These are phyloP conservation scores for Suillus sp. DNA, from an alignment of 768 basidiomycete genomes.

Conservation along the genomic window DNA sequence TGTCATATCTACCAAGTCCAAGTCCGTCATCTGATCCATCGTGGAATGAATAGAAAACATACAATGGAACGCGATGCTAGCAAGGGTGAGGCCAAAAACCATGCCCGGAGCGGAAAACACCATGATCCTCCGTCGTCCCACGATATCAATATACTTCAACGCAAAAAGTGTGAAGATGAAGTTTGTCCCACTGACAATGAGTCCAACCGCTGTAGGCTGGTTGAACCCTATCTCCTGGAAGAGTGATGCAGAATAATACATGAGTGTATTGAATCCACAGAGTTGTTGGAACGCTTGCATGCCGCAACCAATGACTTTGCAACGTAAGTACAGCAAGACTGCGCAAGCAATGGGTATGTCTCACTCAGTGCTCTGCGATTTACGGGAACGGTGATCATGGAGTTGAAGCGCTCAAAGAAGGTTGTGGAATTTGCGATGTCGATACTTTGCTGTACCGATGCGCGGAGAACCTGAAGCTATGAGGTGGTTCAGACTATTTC, in stretches of 20 bases:
- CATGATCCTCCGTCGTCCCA: conserved; percentile 73
- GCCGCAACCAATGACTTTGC: conserved; percentile 70
- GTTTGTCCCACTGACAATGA: conserved; percentile 78
- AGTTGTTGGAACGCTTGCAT: conserved; percentile 85
- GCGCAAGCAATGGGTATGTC: conserved; percentile 24
- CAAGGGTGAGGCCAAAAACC: conserved; percentile 64
- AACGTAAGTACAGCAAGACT: not conserved
- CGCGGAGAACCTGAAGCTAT: conserved; percentile 59
- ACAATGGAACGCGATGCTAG: conserved; percentile 70
- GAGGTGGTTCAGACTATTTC: not conserved
- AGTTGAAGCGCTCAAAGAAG: conserved; percentile 53
- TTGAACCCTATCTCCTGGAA: conserved; percentile 82
- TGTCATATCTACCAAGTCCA: conserved; percentile 51
- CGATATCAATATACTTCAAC: conserved; percentile 65
- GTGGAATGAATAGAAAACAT: conserved; percentile 27
- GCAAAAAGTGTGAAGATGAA: conserved; percentile 79
- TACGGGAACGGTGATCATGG: conserved; percentile 55
- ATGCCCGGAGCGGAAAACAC: conserved; percentile 72
- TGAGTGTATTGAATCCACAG: conserved; percentile 82
- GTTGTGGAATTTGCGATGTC: conserved; percentile 65
- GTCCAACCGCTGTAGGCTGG: conserved; percentile 79
- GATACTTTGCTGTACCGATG: conserved; percentile 61
- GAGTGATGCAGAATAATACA: conserved; percentile 75
- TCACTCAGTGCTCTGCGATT: conserved; percentile 72
- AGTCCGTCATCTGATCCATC: not conserved